Base-by-base conservation (phyloP, 805 yeast species). In the Candida ulmi region DNA sequence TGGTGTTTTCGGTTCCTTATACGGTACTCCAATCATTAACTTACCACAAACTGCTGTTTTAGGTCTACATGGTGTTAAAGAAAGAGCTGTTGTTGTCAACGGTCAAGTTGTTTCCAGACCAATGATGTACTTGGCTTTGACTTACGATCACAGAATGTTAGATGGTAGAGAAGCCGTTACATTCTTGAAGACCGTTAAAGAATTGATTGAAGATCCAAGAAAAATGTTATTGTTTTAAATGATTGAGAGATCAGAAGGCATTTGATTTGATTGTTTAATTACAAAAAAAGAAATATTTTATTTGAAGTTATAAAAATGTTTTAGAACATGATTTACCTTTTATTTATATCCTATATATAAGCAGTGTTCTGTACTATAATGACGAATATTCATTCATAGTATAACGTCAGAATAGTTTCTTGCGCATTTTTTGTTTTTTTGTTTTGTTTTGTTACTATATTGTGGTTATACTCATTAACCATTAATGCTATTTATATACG, bases 141-240 rank as follows among this genome's bases (percentile, higher is more conserved):
- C 99, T 43, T 93, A 93, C 66, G 99, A 93, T 64, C 99, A 93
- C 74, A 84, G 99, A 74, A 81, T 93, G 62, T 74, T 93, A 62
- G 99, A 93, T 63, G 99, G 99, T 55, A 87, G 98, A 71, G 99
- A 93, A 72, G 98, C 97, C 42, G 99, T 93, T 47, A 86, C 91
- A 44, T 93, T 91, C 87, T 78, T 93, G 70, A 90, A 80, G 74
- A 87, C 95, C 27, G 82, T 93, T 50, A 93, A 93, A 76, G 99
- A 93, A 72, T 79, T 86, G 68, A 87, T 93, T 54, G 98, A 93
- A 74, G 99, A 93, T 65, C 99, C 99, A 67, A 83, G 96, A 76
- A 91, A 88, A 77, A 93, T 93, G 99, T 76, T 91, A 63, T 68
- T 84, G 54, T 60, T 56, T 51, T 71, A 55, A 57, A 35, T 21